These are phyloP conservation scores for Coffea canephora DNA, from an alignment of 257 asterid species.

Conservation along the genomic window DNA sequence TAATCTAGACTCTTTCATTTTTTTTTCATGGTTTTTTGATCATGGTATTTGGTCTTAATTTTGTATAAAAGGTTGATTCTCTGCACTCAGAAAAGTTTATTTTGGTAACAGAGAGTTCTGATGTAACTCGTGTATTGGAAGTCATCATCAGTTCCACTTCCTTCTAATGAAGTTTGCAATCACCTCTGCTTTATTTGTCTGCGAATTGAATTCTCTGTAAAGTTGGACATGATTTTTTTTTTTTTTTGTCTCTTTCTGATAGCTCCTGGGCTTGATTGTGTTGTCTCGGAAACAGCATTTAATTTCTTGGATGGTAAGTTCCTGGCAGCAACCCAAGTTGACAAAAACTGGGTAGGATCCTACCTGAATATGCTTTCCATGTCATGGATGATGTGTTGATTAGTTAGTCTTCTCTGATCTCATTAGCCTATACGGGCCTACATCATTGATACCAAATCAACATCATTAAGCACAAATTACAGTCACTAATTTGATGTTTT, in stretches of 20 bases:
- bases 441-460: too few species aligned
- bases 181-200: not conserved
- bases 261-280: too few species aligned
- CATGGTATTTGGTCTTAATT: not conserved
- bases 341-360: not conserved
- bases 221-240: too few species aligned
- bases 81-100: not conserved
- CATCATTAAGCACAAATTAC: too few species aligned
- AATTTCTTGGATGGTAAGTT: too few species aligned
- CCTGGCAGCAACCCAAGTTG: not conserved
- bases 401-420: too few species aligned
- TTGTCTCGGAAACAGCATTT: too few species aligned
- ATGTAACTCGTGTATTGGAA: not conserved
- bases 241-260: too few species aligned
- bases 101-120: not conserved
- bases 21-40: not conserved
- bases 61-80: not conserved
- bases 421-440: too few species aligned
- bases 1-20: not conserved
- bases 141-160: too few species aligned
- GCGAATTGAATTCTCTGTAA: too few species aligned
- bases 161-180: not conserved
- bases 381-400: conserved; percentile 35
- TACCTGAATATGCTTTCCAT: conserved; percentile 25
- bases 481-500: too few species aligned